phyloP scores from a whole-genome alignment of 1,284 basidiomycete genomes.

The Rhodotorula glutinis region DNA sequence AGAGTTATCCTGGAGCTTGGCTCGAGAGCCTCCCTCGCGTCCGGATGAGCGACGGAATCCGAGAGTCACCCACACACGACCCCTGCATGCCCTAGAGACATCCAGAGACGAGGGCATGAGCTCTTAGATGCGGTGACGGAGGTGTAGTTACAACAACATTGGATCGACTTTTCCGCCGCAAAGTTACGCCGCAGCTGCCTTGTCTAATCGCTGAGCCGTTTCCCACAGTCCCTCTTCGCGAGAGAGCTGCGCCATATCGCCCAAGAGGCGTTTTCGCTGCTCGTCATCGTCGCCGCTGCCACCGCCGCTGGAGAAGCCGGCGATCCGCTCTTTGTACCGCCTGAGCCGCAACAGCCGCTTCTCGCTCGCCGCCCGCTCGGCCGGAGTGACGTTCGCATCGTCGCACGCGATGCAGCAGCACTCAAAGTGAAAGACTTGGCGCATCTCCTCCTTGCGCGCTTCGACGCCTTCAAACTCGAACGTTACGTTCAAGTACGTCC shows the following conservation, averaged over 20 bases:
- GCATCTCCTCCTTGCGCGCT: constrained; percentile 31
- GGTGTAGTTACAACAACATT: too few species aligned
- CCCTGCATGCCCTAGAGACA: too few species aligned
- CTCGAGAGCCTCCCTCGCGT: too few species aligned
- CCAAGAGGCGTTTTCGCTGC: background rate
- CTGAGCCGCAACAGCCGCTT: constrained; percentile 22
- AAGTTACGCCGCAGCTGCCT: background rate
- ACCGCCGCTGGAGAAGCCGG: background rate
- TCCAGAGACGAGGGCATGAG: too few species aligned
- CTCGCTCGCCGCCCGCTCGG: constrained; percentile 11
- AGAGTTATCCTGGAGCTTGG: too few species aligned
- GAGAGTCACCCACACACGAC: too few species aligned
- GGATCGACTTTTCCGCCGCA: too few species aligned
- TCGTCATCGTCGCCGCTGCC: background rate
- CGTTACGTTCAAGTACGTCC: constrained; percentile 29
- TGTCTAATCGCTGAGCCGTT: constrained; percentile 15
- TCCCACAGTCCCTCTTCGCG: constrained; percentile 28
- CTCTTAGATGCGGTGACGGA: too few species aligned
- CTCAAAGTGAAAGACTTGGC: constrained; percentile 40
- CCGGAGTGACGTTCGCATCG: background rate
- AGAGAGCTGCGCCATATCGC: constrained; percentile 16
- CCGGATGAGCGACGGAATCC: too few species aligned
- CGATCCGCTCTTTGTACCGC: constrained; percentile 22
- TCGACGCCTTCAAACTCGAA: constrained; percentile 33
- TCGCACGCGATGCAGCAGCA: constrained; percentile 30